phyloP scores from a whole-genome alignment of 768 basidiomycete genomes.

The Termitomyces sp. region DNA sequence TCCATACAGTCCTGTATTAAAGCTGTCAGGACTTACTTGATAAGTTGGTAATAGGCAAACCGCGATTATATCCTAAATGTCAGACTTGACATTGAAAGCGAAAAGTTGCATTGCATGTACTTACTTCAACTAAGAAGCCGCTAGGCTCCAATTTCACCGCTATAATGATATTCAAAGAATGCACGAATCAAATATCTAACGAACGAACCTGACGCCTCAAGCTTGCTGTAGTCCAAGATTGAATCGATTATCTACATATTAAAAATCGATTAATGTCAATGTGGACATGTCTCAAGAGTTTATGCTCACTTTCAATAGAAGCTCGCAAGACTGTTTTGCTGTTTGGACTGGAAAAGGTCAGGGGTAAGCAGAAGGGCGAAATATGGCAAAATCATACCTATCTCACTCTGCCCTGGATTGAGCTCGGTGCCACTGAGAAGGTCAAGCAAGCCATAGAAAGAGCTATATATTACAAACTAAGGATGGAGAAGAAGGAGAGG shows the following conservation, averaged over 20 bases:
- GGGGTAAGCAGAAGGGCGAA: not conserved
- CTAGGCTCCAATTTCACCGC: constrained; percentile 67
- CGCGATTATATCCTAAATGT: constrained; percentile 53
- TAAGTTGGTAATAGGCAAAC: constrained; percentile 26
- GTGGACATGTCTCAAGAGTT: not conserved
- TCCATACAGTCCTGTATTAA: constrained; percentile 65
- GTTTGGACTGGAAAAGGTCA: constrained; percentile 48
- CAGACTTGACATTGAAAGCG: not conserved
- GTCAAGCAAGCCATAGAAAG: constrained; percentile 73
- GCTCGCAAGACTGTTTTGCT: constrained; percentile 72
- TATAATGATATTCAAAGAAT: constrained; percentile 18
- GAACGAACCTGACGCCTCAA: constrained; percentile 61
- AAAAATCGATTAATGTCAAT: not conserved
- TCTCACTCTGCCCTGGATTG: constrained; percentile 63
- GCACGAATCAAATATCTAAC: not conserved
- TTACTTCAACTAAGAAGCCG: constrained; percentile 58
- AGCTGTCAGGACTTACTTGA: constrained; percentile 3
- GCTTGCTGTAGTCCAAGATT: constrained; percentile 74
- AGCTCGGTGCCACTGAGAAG: constrained; percentile 68
- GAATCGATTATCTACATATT: constrained; percentile 65
- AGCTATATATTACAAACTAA: constrained; percentile 29
- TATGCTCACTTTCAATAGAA: constrained; percentile 52
- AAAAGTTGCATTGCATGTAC: constrained; percentile 1
- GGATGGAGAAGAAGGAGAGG: not conserved
- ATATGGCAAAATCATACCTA: constrained; percentile 35